Evolutionary conservation across 1,284 basidiomycete species (phyloP), one percentile per base, ranked within the genome.

Genomic region (Fomes fomentarius): DNA sequence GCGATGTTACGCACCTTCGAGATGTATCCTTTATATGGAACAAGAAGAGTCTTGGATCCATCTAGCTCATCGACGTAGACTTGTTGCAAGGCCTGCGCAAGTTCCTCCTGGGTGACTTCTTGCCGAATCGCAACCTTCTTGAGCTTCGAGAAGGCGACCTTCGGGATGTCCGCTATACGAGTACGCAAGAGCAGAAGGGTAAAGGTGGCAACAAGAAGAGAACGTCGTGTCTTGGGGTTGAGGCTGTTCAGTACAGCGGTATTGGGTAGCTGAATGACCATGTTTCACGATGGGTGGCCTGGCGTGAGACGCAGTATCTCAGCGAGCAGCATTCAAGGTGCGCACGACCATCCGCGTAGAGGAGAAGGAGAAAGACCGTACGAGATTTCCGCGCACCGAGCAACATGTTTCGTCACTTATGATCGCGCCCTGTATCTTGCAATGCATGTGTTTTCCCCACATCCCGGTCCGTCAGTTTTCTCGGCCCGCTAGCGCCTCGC

Each of bases 21-120:
- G 11, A 91, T 72, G 14, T 77, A 69, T 28, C 85, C 82, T 28
- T 79, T 74, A 63, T 87, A 82, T 0, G 89, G 87, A 1, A 91
- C 85, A 0, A 92, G 76, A 4, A 93, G 68, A 1, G 80, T 84
- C 65, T 84, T 82, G 19, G 76, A 78, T 1, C 85, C 85, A 58
- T 85, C 82, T 0, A 74, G 67, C 42, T 80, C 77, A 31, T 79
- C 74, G 11, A 78, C 67, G 59, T 87, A 87, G 3, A 85, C 71
- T 62, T 82, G 78, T 67, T 86, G 83, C 35, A 84, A 62, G 0
- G 80, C 79, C 41, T 74, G 65, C 11, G 70, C 64, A 4, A 84
- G 70, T 50, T 84, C 78, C 40, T 79, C 74, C 22, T 74, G 67
- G 3, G 75, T 71, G 15, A 77, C 58, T 46, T 52, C 57, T 40